Evolutionary conservation across 73 alveolate genomes (phyloP).

Genomic region (Paramecium sexaurelia): DNA sequence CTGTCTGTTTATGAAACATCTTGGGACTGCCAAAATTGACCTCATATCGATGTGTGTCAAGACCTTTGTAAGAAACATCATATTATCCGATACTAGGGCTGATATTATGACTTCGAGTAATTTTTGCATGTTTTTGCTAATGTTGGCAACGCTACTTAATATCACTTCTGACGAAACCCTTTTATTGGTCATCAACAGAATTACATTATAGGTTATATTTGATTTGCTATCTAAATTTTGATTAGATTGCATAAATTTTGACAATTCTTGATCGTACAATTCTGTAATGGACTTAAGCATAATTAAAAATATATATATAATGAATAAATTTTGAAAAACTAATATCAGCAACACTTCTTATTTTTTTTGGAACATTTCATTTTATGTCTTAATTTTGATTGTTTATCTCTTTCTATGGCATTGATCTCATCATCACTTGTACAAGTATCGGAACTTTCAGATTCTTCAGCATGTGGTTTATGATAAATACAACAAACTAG

Average conservation of each 20-base stretch:
- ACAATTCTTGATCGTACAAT: not conserved
- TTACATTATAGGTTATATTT: not conserved
- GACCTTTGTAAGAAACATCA: not conserved
- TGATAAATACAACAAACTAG: not conserved
- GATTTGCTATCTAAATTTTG: not conserved
- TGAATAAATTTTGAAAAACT: not conserved
- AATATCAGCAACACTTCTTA: slow-evolving; percentile 1
- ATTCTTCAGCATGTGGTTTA: not conserved
- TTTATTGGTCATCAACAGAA: slow-evolving; percentile 1
- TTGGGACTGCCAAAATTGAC: not conserved
- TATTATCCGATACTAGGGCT: not conserved
- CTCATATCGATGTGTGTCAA: not conserved
- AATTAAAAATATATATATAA: not conserved
- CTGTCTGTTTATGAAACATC: not conserved
- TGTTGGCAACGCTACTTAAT: not conserved
- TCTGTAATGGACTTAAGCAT: slow-evolving; percentile 40
- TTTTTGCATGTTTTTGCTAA: not conserved
- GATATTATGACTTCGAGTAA: slow-evolving; percentile 21
- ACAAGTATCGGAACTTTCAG: slow-evolving; percentile 52
- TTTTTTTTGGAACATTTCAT: slow-evolving; percentile 52
- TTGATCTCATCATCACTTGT: slow-evolving; percentile 69
- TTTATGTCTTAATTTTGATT: slow-evolving; percentile 48
- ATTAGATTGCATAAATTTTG: not conserved
- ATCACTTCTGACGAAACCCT: not conserved
- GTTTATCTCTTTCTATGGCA: slow-evolving; percentile 67